These are phyloP conservation scores for Neobulgaria alba DNA, from an alignment of 2,329 filamentous ascomycete genomes.

Conservation along the genomic window DNA sequence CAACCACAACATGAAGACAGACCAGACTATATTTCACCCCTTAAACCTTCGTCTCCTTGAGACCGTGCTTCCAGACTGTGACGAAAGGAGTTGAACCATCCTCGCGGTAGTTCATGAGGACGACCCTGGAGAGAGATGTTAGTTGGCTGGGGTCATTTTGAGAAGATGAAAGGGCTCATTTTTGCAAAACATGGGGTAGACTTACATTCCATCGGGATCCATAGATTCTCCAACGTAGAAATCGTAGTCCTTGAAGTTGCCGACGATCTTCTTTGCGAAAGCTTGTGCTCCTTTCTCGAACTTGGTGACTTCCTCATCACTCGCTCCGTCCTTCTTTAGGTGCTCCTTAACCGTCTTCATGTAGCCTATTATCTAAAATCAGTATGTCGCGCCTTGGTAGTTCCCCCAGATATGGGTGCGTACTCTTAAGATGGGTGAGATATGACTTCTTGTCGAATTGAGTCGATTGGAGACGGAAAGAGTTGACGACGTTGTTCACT, in stretches of 20 bases:
- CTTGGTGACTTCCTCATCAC: conserved; percentile 58
- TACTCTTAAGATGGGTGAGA: conserved; percentile 67
- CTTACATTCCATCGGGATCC: conserved; percentile 79
- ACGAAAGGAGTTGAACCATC: conserved; percentile 88
- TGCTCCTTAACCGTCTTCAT: conserved; percentile 78
- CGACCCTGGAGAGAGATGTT: conserved; percentile 62
- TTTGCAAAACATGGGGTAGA: too few species aligned
- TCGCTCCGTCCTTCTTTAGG: conserved; percentile 53
- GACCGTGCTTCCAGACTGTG: conserved; percentile 90
- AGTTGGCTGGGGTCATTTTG: conserved; percentile 9
- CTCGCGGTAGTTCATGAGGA: conserved; percentile 95
- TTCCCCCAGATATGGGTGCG: too few species aligned
- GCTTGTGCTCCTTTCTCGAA: conserved; percentile 70
- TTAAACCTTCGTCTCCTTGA: conserved; percentile 88
- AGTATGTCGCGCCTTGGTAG: too few species aligned
- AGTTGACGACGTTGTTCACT: conserved; percentile 90
- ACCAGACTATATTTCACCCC: neutral
- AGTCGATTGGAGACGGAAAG: conserved; percentile 79
- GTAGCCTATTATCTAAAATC: too few species aligned
- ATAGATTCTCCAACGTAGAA: conserved; percentile 89
- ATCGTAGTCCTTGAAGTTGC: conserved; percentile 93
- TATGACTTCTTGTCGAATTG: conserved; percentile 83
- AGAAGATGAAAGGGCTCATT: too few species aligned
- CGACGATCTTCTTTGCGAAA: conserved; percentile 71
- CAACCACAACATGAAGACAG: neutral